Evolutionary conservation across 208 protist genomes (phyloP), one percentile per base, ranked within the genome.

Genomic region (Trypanosoma rangeli): DNA sequence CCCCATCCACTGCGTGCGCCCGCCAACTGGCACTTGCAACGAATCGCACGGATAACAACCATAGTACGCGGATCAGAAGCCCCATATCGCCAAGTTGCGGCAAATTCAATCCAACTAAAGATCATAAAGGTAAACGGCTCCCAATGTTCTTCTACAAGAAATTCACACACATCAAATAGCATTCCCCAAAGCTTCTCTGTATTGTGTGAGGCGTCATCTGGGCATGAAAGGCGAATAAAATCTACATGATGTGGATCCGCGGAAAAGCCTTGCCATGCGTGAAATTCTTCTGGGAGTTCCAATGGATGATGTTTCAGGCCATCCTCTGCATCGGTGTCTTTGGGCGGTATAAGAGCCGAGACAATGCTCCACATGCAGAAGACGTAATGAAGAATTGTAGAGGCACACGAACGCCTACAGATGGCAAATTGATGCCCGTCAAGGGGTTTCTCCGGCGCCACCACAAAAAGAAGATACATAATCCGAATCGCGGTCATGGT

Each of bases 381-480:
- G 13, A 94, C 65, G 65, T 94, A 94, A 70, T 88, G 74, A 24
- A 92, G 57, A 68, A 94, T 78, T 2, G 90, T 68, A 13, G 79
- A 64, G 0, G 69, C 80, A 44, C 78, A 87, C 39, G 82, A 77
- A 1, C 71, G 73, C 44, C 80, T 83, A 50, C 58, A 68, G 20
- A 48, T 20, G 24, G 56, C 12, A 69, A 64, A 64, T 48, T 24
- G 33, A 37, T 33, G 28, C 31, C 33, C 53, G 26, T 63, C 44
- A 29, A 3, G 3, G 26, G 44, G 39, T 42, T 10, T 53, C 2
- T 69, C 55, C 33, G 74, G 54, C 18, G 79, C 57, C 9, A 84
- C 18, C 20, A 73, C 39, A 72, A 80, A 85, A 53, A 85, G 61
- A 28, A 78, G 53, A 72, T 80, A 80, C 18, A 78, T 24, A 55